Evolutionary conservation across 164 flowering plant genomes (phyloP).

Genomic region (Pachysandra terminalis): DNA sequence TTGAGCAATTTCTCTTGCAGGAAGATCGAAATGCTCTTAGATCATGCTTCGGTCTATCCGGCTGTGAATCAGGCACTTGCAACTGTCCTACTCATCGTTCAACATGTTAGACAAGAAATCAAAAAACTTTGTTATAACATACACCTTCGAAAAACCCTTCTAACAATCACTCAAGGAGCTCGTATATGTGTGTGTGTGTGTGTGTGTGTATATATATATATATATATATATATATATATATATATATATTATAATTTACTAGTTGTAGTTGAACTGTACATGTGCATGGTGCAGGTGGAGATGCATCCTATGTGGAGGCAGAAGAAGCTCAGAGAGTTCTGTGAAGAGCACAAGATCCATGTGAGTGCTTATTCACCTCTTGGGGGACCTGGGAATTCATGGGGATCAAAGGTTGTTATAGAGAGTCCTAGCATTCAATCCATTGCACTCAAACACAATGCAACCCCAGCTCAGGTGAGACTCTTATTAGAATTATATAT

Average conservation of each 20-base stretch:
- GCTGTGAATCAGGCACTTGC: slow-evolving; percentile 64
- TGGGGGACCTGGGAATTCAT: slow-evolving; percentile 65
- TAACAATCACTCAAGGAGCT: too few relatives aligned
- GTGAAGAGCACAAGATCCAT: slow-evolving; percentile 54
- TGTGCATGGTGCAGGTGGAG: slow-evolving; percentile 48
- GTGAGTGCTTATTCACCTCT: slow-evolving; percentile 79
- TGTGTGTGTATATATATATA: too few relatives aligned
- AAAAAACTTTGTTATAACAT: too few relatives aligned
- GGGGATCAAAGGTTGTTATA: slow-evolving; percentile 73
- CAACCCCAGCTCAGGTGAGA: slow-evolving; percentile 74
- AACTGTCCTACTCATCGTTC: background rate
- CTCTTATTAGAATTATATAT: too few relatives aligned
- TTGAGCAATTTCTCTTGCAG: slow-evolving; percentile 74
- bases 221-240: too few relatives aligned
- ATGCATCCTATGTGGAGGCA: slow-evolving; percentile 93
- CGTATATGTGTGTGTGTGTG: too few relatives aligned
- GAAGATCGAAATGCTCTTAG: slow-evolving; percentile 45
- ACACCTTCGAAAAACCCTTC: too few relatives aligned
- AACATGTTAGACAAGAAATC: too few relatives aligned
- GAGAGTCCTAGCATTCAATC: slow-evolving; percentile 47
- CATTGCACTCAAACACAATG: slow-evolving; percentile 63
- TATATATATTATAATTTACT: too few relatives aligned
- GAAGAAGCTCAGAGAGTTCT: slow-evolving; percentile 53
- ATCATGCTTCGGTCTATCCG: slow-evolving; percentile 55
- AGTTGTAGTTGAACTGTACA: too few relatives aligned